Evolutionary conservation across 352 stramenopile species (phyloP), one percentile per base, ranked within the genome.

Genomic region (Globisporangium ultimum): DNA sequence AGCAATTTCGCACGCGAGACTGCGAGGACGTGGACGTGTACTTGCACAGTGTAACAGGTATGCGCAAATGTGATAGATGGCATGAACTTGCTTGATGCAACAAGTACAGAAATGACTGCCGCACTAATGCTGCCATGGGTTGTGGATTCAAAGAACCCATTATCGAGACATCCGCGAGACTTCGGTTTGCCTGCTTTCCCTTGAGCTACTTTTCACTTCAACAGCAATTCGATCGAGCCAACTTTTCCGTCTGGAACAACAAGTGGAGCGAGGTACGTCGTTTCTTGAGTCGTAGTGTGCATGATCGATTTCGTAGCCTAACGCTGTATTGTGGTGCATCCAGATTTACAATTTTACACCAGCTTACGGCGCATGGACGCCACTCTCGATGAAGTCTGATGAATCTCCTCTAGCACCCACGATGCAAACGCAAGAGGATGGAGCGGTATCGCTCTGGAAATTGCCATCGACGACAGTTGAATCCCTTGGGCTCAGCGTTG

Each of bases 201-300:
- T 47, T 88, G 6, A 71, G 75, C 6, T 91, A 91, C 64, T 88
- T 91, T 58, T 87, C 73, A 2, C 55, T 93, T 52, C 74, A 87
- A 56, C 75, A 89, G 46, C 79, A 93, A 32, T 72, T 91, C 48
- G 74, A 79, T 15, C 63, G 68, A 41, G 71, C 77, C 66, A 84
- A 84, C 21, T 87, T 93, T 63, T 88, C 78, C 0, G 68, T 86
- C 24, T 93, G 84, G 79, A 87, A 89, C 70, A 93, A 90, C 71
- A 78, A 80, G 24, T 93, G 84, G 80, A 90, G 80, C 53, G 84
- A 93, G 77, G 83, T 90, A 24, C 13, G 48, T 20, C 38, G 2
- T 28, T 18, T 28, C 18, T 1, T 49, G 17, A 8, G 24, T 28
- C 24, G 5, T 28, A 28, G 52, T 34, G 12, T 5, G 17, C 28